Evolutionary conservation across 345 rosid genomes (phyloP).

Genomic region (Durio zibethinus): DNA sequence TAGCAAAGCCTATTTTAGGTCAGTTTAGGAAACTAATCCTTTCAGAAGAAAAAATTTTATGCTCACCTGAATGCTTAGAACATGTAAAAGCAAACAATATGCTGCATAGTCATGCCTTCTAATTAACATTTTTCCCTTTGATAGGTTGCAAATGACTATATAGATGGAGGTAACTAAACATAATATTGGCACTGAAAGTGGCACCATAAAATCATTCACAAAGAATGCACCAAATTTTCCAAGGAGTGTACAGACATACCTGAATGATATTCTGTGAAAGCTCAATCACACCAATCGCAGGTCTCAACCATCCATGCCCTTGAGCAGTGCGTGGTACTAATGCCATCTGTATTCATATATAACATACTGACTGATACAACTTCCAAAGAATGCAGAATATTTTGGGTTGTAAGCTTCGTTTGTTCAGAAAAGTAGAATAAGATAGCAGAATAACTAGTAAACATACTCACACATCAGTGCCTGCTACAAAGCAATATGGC

Average conservation of each 20-base stretch:
- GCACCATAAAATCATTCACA: background rate
- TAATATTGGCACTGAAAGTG: background rate
- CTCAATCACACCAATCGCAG: slow-evolving; percentile 89
- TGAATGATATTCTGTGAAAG: slow-evolving; percentile 95
- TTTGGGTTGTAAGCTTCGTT: background rate
- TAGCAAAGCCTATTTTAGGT: background rate
- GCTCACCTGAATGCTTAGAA: background rate
- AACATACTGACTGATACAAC: slow-evolving; percentile 7
- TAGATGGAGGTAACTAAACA: background rate
- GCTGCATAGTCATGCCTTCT: background rate
- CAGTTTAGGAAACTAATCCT: background rate
- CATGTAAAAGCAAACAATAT: background rate
- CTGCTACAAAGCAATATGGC: background rate
- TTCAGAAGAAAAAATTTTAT: background rate
- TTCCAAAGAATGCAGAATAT: background rate
- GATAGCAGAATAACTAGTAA: background rate
- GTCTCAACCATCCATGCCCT: slow-evolving; percentile 99
- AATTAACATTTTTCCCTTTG: background rate
- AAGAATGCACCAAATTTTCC: background rate
- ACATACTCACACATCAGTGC: background rate
- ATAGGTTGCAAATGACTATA: background rate
- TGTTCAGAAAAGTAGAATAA: slow-evolving; percentile 1
- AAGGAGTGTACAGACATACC: slow-evolving; percentile 35
- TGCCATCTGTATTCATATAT: slow-evolving; percentile 71
- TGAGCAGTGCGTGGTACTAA: slow-evolving; percentile 81